Evolutionary conservation across 768 basidiomycete genomes (phyloP).

Genomic region (Atractiella rhizophila): DNA sequence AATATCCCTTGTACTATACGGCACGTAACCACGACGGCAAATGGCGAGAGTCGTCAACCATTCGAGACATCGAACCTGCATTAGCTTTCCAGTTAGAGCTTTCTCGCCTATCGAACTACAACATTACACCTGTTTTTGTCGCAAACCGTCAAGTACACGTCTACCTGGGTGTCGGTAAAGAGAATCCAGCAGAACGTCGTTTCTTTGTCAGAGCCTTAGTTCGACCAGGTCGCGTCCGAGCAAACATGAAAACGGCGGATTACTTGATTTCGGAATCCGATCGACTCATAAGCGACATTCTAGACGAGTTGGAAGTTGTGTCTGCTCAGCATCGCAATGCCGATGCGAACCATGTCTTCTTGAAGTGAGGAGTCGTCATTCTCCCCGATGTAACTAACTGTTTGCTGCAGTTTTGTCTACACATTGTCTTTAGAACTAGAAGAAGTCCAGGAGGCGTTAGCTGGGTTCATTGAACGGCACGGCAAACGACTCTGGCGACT

Average conservation of each 20-base stretch:
- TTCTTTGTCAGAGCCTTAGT: constrained; percentile 96
- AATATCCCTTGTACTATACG: constrained; percentile 88
- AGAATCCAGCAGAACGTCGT: constrained; percentile 89
- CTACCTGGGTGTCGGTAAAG: constrained; percentile 78
- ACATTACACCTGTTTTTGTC: constrained; percentile 80
- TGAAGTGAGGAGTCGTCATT: constrained; percentile 2
- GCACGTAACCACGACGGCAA: constrained; percentile 41
- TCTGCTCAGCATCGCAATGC: constrained; percentile 68
- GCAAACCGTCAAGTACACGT: constrained; percentile 96
- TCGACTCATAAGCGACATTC: constrained; percentile 69
- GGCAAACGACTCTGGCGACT: constrained; percentile 95
- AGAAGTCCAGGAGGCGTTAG: constrained; percentile 82
- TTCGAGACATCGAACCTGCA: constrained; percentile 94
- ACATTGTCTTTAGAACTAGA: constrained; percentile 84
- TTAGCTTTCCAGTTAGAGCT: constrained; percentile 94
- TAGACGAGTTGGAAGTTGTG: constrained; percentile 87
- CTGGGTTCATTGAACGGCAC: constrained; percentile 97
- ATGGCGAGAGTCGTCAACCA: constrained; percentile 86
- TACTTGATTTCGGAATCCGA: constrained; percentile 98
- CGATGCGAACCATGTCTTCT: constrained; percentile 82
- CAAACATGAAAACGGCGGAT: constrained; percentile 79
- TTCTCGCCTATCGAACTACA: constrained; percentile 85
- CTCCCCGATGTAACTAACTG: background rate
- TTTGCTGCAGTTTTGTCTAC: constrained; percentile 44
- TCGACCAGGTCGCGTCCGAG: constrained; percentile 77